Conservation (phyloP, 192 early-diverging fungal species). For the Piromyces sp. region DNA sequence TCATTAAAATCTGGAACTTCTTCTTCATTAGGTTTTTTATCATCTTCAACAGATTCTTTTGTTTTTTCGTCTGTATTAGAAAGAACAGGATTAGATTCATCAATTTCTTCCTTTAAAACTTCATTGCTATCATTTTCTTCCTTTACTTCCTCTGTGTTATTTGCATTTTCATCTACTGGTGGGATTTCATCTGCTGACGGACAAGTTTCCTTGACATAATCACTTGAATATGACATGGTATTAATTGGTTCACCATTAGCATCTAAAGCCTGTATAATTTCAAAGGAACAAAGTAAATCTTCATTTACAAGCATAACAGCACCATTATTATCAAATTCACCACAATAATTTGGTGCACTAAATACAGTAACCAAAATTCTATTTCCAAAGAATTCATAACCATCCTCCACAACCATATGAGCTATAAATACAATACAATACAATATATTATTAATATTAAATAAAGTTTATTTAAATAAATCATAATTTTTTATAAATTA, state of each 20-base stretch:
- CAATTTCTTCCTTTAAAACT: background rate
- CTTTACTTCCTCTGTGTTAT: too few species aligned
- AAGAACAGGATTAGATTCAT: too few species aligned
- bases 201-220: background rate
- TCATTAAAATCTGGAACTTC: too few species aligned
- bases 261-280: background rate
- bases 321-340: constrained; percentile 82
- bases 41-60: background rate
- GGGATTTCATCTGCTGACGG: background rate
- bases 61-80: too few species aligned
- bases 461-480: too few species aligned
- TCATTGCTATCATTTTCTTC: background rate
- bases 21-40: too few species aligned
- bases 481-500: too few species aligned
- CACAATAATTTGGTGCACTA: constrained; percentile 92
- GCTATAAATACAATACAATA: too few species aligned
- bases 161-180: background rate
- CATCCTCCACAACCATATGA: constrained; percentile 93
- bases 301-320: constrained; percentile 87
- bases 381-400: constrained; percentile 92
- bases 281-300: constrained; percentile 78
- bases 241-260: background rate
- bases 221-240: background rate
- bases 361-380: constrained; percentile 83
- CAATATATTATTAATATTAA: too few species aligned